Evolutionary conservation across 148 eudicot species (phyloP).

Genomic region (Chenopodium suecicum): DNA sequence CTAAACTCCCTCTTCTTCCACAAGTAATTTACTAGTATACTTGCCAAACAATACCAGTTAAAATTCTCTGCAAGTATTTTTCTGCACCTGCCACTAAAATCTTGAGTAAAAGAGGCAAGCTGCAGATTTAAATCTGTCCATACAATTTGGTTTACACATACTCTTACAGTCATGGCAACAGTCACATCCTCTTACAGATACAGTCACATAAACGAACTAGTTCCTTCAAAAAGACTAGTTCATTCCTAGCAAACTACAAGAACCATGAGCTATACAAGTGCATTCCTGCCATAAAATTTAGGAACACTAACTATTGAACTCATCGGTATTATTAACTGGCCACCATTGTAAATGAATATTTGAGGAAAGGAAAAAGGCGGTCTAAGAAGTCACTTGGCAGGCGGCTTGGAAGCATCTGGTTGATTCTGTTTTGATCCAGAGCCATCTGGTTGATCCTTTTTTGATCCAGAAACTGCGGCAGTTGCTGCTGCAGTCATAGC

Average conservation of each 20-base stretch:
- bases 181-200: constrained; percentile 9
- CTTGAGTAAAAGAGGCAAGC: background rate
- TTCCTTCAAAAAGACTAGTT: background rate
- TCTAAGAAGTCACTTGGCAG: constrained; percentile 41
- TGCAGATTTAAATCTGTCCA: background rate
- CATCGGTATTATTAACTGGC: constrained; percentile 11
- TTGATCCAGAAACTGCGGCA: constrained; percentile 70
- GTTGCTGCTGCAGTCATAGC: constrained; percentile 91
- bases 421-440: constrained; percentile 62
- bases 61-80: background rate
- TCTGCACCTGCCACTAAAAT: background rate
- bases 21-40: no score
- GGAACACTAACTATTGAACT: constrained; percentile 5
- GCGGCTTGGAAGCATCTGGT: constrained; percentile 33
- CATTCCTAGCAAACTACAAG: background rate
- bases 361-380: background rate
- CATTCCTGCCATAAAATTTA: constrained; percentile 1
- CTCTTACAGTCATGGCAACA: constrained; percentile 3
- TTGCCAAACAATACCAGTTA: no score
- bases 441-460: constrained; percentile 49
- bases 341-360: background rate
- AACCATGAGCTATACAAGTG: background rate
- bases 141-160: constrained; percentile 4
- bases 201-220: constrained; percentile 11
- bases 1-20: background rate